These are phyloP conservation scores for Vaccinium corymbosum DNA, from an alignment of 148 eudicot species.

Conservation along the genomic window DNA sequence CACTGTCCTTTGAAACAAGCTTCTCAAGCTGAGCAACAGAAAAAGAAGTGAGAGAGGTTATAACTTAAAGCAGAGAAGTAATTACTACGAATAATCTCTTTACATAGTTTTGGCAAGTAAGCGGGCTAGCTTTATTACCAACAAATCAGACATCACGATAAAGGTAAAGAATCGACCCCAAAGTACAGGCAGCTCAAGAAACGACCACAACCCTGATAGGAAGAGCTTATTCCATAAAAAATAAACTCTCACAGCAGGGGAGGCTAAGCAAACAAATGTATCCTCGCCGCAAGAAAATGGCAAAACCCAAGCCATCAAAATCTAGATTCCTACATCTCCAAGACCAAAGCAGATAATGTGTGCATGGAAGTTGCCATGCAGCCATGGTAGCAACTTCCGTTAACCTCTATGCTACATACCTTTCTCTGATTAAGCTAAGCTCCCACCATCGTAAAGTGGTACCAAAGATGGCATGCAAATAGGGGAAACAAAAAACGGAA, in stretches of 20 bases:
- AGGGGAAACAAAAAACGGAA: not conserved
- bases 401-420: not conserved
- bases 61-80: not conserved
- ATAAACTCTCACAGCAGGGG: not conserved
- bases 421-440: not conserved
- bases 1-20: conserved; percentile 62
- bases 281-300: not conserved
- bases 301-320: not conserved
- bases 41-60: not conserved
- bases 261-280: not conserved
- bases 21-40: conserved; percentile 70
- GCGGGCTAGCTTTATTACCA: not conserved
- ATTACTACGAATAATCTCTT: not conserved
- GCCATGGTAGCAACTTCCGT: not conserved
- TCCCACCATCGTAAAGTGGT: not conserved
- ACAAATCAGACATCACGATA: not conserved
- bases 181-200: not conserved
- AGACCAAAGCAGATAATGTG: not conserved
- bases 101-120: not conserved
- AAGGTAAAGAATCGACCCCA: not conserved
- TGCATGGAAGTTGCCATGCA: not conserved
- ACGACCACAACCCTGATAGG: not conserved
- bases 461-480: not conserved
- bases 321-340: not conserved
- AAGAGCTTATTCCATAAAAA: not conserved